Evolutionary conservation across 805 yeast species (phyloP).

Genomic region (Komagataella mondaviorum): DNA sequence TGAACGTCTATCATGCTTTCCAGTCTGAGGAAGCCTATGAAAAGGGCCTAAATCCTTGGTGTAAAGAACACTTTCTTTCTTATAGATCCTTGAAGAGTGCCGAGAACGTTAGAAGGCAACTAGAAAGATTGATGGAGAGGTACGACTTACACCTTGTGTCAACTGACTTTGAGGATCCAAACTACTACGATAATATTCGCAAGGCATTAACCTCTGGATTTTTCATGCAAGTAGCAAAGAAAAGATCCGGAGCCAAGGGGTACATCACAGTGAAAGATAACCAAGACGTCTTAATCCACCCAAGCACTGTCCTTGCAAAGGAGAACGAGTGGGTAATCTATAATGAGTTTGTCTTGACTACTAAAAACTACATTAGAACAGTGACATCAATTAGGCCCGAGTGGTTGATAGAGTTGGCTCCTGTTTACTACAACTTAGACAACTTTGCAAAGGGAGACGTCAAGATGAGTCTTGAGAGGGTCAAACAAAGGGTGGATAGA

Average conservation of each 20-base stretch:
- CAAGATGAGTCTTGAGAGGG: slow-evolving; percentile 52
- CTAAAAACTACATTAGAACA: slow-evolving; percentile 88
- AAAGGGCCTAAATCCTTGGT: slow-evolving; percentile 68
- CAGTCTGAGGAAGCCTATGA: slow-evolving; percentile 58
- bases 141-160: slow-evolving; percentile 62
- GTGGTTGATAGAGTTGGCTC: slow-evolving; percentile 78
- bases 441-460: slow-evolving; percentile 63
- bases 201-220: slow-evolving; percentile 87
- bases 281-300: slow-evolving; percentile 91
- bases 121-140: slow-evolving; percentile 71
- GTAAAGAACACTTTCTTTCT: slow-evolving; percentile 79
- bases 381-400: slow-evolving; percentile 86
- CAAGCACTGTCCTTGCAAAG: slow-evolving; percentile 80
- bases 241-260: slow-evolving; percentile 69
- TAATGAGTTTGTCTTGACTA: slow-evolving; percentile 89
- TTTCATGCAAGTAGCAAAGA: slow-evolving; percentile 97
- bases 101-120: slow-evolving; percentile 75
- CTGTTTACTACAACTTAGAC: slow-evolving; percentile 51
- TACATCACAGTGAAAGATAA: slow-evolving; percentile 89
- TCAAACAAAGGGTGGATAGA: slow-evolving; percentile 25
- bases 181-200: slow-evolving; percentile 65
- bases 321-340: slow-evolving; percentile 90
- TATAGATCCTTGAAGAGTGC: slow-evolving; percentile 77
- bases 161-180: slow-evolving; percentile 49
- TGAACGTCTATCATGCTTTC: slow-evolving; percentile 82